Percentiles rank a stretch among this genome's conserved stretches.
Conservation (phyloP, 2,329 filamentous ascomycete genomes). For the Calonectria fujianensis region DNA sequence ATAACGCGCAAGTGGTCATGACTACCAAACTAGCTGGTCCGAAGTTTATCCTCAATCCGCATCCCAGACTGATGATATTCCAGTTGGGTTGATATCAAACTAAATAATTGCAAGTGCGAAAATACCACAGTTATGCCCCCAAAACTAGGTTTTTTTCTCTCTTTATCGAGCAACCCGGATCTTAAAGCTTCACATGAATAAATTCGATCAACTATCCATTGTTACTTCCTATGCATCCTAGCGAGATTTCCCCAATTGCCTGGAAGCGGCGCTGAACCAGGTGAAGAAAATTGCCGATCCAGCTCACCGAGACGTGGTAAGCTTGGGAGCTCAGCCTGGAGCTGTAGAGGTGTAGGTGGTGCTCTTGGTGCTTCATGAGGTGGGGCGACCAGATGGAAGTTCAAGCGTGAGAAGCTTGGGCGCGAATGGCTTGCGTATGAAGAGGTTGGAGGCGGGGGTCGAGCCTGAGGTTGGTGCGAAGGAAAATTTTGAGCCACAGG, state of each 20-base stretch:
- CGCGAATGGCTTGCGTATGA: not conserved
- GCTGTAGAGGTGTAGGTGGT: not conserved
- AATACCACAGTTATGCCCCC: not conserved
- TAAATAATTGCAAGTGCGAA: not conserved
- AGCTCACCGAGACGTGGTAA: not conserved
- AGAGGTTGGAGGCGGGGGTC: not conserved
- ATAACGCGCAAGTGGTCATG: slow-evolving; percentile 14
- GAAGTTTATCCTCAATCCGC: slow-evolving; percentile 6
- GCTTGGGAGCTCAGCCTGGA: not conserved
- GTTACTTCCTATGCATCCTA: no score
- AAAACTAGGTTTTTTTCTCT: not conserved
- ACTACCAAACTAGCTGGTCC: not conserved
- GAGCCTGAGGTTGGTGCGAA: not conserved
- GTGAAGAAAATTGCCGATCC: not conserved
- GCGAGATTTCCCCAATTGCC: not conserved
- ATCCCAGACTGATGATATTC: not conserved
- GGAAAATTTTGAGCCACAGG: not conserved
- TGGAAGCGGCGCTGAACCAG: not conserved
- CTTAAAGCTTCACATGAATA: not conserved
- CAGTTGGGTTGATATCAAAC: not conserved
- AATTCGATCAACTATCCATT: not conserved
- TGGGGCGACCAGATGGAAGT: not conserved
- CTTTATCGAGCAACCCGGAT: not conserved
- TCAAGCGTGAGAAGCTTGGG: not conserved
- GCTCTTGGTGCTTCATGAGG: not conserved